A percentile compares a stretch with the other conserved stretches of the same genome.
Evolutionary conservation across 441 rosid genomes (phyloP).

Genomic region (Melastoma candidum): DNA sequence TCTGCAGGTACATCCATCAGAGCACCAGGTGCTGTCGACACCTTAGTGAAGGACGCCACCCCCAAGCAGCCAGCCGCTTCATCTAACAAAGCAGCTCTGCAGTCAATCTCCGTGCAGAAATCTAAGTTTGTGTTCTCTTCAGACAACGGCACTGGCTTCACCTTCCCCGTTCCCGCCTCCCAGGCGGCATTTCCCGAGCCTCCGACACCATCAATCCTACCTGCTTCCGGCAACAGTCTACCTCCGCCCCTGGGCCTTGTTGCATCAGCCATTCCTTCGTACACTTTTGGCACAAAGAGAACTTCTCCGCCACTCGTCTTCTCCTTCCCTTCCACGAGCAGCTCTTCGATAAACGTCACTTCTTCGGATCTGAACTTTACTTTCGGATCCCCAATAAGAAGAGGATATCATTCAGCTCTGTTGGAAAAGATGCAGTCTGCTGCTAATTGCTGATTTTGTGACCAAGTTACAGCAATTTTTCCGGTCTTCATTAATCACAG

Average conservation of each 20-base stretch:
- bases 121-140: slow-evolving; percentile 41
- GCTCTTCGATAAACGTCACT: slow-evolving; percentile 21
- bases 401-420: slow-evolving; percentile 50
- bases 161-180: slow-evolving; percentile 58
- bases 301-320: slow-evolving; percentile 38
- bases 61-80: slow-evolving; percentile 37
- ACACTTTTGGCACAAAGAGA: slow-evolving; percentile 38
- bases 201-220: slow-evolving; percentile 71
- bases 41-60: slow-evolving; percentile 14
- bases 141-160: slow-evolving; percentile 43
- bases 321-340: slow-evolving; percentile 63
- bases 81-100: slow-evolving; percentile 40
- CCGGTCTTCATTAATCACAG: not conserved
- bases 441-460: slow-evolving; percentile 18
- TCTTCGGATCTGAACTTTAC: slow-evolving; percentile 43
- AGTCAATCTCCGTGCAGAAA: slow-evolving; percentile 47
- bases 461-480: not conserved
- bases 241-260: slow-evolving; percentile 22
- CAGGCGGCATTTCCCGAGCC: slow-evolving; percentile 52
- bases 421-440: slow-evolving; percentile 47
- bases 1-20: slow-evolving; percentile 26
- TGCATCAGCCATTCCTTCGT: slow-evolving; percentile 39
- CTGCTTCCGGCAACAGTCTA: slow-evolving; percentile 29
- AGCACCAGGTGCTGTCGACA: slow-evolving; percentile 19
- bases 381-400: slow-evolving; percentile 43